Percentiles rank a stretch among this genome's conserved stretches.
Evolutionary conservation across 441 rosid species (phyloP).

Genomic region (Omphalea diandra): DNA sequence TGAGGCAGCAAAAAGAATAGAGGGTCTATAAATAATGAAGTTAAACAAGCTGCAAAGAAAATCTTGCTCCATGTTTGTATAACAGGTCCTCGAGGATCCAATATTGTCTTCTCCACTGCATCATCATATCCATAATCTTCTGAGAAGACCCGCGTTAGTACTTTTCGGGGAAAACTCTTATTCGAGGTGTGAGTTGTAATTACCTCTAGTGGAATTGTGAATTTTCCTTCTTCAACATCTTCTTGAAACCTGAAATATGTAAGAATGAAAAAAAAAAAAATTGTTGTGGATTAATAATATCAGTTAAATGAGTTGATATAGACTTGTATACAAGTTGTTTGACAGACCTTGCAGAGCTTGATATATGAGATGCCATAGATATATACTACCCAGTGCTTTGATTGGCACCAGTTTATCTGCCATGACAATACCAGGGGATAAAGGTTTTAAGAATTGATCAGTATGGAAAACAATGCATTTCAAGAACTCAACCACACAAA

Average conservation of each 20-base stretch:
- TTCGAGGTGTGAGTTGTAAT: neutral
- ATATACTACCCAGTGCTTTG: no score
- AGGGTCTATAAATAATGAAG: slow-evolving; percentile 55
- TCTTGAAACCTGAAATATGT: slow-evolving; percentile 35
- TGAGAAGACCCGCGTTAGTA: slow-evolving; percentile 53
- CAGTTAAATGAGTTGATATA: neutral
- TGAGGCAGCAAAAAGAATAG: slow-evolving; percentile 49
- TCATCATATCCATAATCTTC: slow-evolving; percentile 54
- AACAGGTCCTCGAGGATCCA: slow-evolving; percentile 50
- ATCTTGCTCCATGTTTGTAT: slow-evolving; percentile 48
- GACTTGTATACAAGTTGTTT: neutral
- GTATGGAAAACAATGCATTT: neutral
- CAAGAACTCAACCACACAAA: neutral
- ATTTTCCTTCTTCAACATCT: slow-evolving; percentile 27
- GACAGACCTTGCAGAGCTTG: slow-evolving; percentile 38
- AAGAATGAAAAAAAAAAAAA: neutral
- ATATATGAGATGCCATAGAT: slow-evolving; percentile 35
- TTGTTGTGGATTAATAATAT: neutral
- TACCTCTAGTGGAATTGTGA: slow-evolving; percentile 2
- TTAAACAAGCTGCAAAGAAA: slow-evolving; percentile 52
- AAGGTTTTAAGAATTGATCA: neutral
- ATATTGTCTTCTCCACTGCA: slow-evolving; percentile 29
- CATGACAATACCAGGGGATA: neutral
- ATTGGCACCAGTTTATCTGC: neutral
- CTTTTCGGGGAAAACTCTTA: slow-evolving; percentile 21